These are phyloP conservation scores for Clarireedia homoeocarpa DNA, from an alignment of 2,329 filamentous ascomycete species.

Conservation along the genomic window DNA sequence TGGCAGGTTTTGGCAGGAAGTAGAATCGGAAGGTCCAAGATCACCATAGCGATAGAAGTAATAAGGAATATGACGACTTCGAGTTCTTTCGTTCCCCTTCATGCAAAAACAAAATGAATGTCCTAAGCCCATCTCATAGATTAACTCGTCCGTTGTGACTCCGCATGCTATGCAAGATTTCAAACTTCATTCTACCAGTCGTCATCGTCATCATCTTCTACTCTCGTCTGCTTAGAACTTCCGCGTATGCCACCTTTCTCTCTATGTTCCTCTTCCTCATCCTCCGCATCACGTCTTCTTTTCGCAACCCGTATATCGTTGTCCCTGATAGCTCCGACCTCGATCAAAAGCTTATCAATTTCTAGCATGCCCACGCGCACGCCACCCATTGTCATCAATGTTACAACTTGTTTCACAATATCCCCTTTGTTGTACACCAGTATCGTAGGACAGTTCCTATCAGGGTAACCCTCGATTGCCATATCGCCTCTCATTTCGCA, in stretches of 20 bases:
- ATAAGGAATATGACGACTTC: too few relatives aligned
- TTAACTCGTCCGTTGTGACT: conserved; percentile 1
- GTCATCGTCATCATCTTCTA: conserved; percentile 38
- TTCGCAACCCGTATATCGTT: conserved; percentile 65
- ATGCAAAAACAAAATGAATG: neutral
- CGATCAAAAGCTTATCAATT: conserved; percentile 73
- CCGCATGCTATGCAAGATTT: conserved; percentile 7
- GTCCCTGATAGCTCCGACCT: conserved; percentile 70
- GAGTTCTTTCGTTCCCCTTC: too few relatives aligned
- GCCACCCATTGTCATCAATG: conserved; percentile 70
- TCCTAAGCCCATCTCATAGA: neutral
- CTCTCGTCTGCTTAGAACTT: conserved; percentile 17
- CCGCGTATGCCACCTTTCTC: conserved; percentile 26
- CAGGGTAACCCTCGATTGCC: conserved; percentile 95
- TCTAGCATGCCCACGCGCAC: conserved; percentile 62
- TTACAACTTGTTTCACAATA: conserved; percentile 88
- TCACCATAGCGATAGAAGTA: too few relatives aligned
- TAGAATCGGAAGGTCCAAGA: too few relatives aligned
- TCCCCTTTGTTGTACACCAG: conserved; percentile 88
- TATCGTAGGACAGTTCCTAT: conserved; percentile 89
- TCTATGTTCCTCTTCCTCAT: conserved; percentile 25
- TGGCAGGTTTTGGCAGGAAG: too few relatives aligned
- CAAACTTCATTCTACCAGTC: conserved; percentile 2
- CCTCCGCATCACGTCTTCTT: conserved; percentile 26
- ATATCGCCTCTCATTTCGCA: conserved; percentile 88